phyloP scores from a whole-genome alignment of 2,329 filamentous ascomycete species.

The Westerdykella aurantiaca region DNA sequence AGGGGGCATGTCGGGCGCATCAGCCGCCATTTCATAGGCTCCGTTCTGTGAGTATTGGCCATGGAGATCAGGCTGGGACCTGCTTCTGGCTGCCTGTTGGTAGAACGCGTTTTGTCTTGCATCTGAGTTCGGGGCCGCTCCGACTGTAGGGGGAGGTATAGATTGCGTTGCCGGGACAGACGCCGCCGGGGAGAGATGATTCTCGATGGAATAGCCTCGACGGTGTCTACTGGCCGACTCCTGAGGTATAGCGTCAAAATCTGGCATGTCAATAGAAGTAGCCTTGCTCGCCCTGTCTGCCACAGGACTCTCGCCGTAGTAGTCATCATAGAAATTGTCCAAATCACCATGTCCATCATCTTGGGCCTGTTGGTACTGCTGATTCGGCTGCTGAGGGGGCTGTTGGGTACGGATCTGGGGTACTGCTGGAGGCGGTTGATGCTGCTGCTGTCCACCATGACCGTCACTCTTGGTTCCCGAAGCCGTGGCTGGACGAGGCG shows the following conservation, averaged over 20 bases:
- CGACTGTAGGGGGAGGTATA: slow-evolving; percentile 7
- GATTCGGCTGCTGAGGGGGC: slow-evolving; percentile 10
- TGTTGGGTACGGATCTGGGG: neutral
- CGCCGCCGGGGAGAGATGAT: slow-evolving; percentile 23
- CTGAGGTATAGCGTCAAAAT: slow-evolving; percentile 53
- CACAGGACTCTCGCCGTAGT: slow-evolving; percentile 35
- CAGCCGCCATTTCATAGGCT: slow-evolving; percentile 67
- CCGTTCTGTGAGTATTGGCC: slow-evolving; percentile 24
- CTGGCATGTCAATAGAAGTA: slow-evolving; percentile 56
- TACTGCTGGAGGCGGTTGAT: slow-evolving; percentile 2
- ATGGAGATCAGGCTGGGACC: slow-evolving; percentile 60
- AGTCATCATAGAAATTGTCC: slow-evolving; percentile 48
- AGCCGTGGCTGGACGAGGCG: slow-evolving; percentile 35
- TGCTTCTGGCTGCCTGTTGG: slow-evolving; percentile 50
- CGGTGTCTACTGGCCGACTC: slow-evolving; percentile 26
- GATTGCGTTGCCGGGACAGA: slow-evolving; percentile 8
- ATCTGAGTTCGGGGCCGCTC: slow-evolving; percentile 1
- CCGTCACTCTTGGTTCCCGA: slow-evolving; percentile 22
- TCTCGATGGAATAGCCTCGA: slow-evolving; percentile 35
- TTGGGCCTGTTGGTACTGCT: slow-evolving; percentile 18
- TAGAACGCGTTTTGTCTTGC: slow-evolving; percentile 18
- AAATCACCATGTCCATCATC: slow-evolving; percentile 39
- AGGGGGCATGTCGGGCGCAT: slow-evolving; percentile 47
- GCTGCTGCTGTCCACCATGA: slow-evolving; percentile 16
- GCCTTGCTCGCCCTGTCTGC: slow-evolving; percentile 36